A percentile compares a stretch with the other conserved stretches of the same genome.
phyloP scores from a whole-genome alignment of 371 early-diverging fungal species.

The Zychaea mexicana region DNA sequence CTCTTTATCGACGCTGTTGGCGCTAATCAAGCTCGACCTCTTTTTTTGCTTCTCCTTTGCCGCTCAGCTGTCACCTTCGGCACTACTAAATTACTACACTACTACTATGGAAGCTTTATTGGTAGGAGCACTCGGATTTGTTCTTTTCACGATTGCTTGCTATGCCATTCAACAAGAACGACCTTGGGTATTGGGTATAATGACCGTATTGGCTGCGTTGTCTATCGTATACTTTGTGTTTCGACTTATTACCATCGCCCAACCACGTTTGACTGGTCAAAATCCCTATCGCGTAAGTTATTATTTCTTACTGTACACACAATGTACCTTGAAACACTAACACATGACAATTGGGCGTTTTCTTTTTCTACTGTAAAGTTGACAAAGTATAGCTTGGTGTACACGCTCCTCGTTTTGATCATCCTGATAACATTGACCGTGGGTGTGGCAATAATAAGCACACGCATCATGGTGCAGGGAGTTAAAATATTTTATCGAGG shows the following conservation, averaged over 20 bases:
- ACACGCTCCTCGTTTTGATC: not conserved
- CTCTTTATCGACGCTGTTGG: slow-evolving; percentile 14
- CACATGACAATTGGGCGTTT: not conserved
- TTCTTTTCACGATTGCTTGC: slow-evolving; percentile 15
- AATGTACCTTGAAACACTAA: not conserved
- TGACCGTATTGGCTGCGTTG: not conserved
- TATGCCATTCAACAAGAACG: slow-evolving; percentile 11
- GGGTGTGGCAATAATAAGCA: not conserved
- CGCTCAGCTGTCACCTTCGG: slow-evolving; percentile 20
- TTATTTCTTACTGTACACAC: not conserved
- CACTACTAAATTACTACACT: slow-evolving; percentile 8
- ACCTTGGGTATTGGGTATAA: not conserved
- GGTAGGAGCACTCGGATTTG: slow-evolving; percentile 1
- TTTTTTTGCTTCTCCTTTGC: slow-evolving; percentile 23
- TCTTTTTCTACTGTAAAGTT: not conserved
- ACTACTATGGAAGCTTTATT: slow-evolving; percentile 16
- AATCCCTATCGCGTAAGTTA: slow-evolving; percentile 29
- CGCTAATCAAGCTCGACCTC: slow-evolving; percentile 23
- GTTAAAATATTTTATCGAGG: not conserved
- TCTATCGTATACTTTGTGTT: slow-evolving; percentile 27
- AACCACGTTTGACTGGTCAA: not conserved
- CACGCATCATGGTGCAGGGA: not conserved
- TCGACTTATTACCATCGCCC: slow-evolving; percentile 22
- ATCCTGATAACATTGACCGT: not conserved
- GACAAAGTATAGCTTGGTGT: not conserved